These are phyloP conservation scores for Isatis lusitanica DNA, from an alignment of 441 rosid genomes.

Conservation along the genomic window DNA sequence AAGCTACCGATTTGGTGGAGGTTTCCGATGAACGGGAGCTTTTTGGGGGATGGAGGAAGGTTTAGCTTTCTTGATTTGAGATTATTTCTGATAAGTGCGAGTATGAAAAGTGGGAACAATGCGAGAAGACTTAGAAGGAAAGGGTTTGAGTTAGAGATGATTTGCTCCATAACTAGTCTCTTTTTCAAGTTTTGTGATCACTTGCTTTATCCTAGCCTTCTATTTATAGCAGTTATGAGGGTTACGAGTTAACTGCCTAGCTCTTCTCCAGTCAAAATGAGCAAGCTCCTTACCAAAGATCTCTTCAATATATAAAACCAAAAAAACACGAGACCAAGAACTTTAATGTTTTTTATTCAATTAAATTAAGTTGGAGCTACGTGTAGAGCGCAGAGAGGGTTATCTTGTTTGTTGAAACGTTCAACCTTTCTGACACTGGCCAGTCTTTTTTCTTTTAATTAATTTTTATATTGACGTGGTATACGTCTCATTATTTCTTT, in stretches of 20 bases:
- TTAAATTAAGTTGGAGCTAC: background rate
- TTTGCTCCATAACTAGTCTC: slow-evolving; percentile 13
- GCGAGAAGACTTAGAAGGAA: slow-evolving; percentile 11
- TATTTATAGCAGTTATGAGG: background rate
- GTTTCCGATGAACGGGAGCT: slow-evolving; percentile 46
- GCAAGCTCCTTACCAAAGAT: background rate
- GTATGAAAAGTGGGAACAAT: slow-evolving; percentile 2
- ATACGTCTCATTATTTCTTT: background rate
- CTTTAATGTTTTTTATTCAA: background rate
- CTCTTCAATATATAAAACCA: background rate
- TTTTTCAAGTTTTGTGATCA: background rate
- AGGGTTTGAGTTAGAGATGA: slow-evolving; percentile 5
- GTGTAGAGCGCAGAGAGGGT: background rate
- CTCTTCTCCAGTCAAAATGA: slow-evolving; percentile 6
- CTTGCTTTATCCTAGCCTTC: background rate
- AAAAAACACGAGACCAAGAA: background rate
- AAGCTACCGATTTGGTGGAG: slow-evolving; percentile 46
- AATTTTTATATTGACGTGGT: background rate
- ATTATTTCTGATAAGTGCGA: slow-evolving; percentile 12
- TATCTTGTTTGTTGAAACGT: background rate
- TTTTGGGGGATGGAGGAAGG: slow-evolving; percentile 46
- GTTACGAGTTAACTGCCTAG: background rate
- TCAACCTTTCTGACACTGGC: background rate
- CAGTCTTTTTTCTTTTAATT: background rate
- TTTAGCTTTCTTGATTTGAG: slow-evolving; percentile 31